Base-by-base conservation (phyloP, 768 basidiomycete genomes). In the Xerocomus spinulosus region DNA sequence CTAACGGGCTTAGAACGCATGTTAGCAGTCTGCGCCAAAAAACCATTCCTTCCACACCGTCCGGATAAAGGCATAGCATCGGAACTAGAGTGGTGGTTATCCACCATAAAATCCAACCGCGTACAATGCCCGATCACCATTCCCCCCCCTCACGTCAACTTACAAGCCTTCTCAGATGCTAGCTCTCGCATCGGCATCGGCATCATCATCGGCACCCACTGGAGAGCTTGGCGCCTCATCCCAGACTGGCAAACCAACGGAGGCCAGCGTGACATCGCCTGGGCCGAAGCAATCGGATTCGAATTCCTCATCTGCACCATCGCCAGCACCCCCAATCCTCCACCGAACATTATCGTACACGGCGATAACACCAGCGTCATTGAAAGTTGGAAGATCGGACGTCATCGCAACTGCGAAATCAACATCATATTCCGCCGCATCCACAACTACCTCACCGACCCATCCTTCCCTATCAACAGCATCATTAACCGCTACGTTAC, bases 341-440 rank as follows among this genome's bases (percentile, higher is more conserved):
- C 47, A n/a, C 13, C 13, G 3, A 30, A 46, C 10, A 3, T 60
- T 37, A 10, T 33, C 0, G 29, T 54, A 0, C 33, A 48, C 2
- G 48, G 62, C 0, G 53, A 62, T 38, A 62, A 62, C 28, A 49
- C 14, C 9, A 55, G 56, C 1, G 33, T 63, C 14, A 47, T 60
- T 1, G 41, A 62, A 1, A 54, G 55, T 7, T 62, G 61, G 61
- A 9, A 17, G 5, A 30, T 24, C 0, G 34, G 53, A 0, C 5
- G 28, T 0, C 52, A 53, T 18, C 13, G 35, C 1, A 63, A 63
- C 38, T 3, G 2, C 9, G 29, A 7, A 0, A 10, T 55, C 50
- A 63, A 63, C 9, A 2, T 36, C 0, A 17, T 56, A 0, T 62
- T 62, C 58, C 45, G 48, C 8, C 23, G 18, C 0, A 43, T 60